Percentiles rank a stretch among this genome's conserved stretches.
phyloP scores from a whole-genome alignment of 345 rosid species.

The Triadica sebifera region DNA sequence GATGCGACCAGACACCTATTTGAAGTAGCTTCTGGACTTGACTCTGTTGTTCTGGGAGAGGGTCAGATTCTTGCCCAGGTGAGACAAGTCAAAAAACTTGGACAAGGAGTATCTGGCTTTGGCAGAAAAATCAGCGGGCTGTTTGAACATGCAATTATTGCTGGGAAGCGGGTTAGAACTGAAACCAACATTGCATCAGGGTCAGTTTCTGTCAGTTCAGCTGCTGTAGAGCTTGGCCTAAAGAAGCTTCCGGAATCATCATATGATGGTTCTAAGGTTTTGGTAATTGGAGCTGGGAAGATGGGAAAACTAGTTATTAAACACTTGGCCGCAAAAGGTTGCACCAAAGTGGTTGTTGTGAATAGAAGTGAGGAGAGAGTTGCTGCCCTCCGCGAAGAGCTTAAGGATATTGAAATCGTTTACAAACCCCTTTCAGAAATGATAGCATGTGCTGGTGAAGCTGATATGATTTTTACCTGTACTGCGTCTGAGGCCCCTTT shows the following conservation, averaged over 20 bases:
- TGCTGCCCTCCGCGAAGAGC: slow-evolving; percentile 18
- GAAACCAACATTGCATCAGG: slow-evolving; percentile 29
- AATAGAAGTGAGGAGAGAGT: slow-evolving; percentile 29
- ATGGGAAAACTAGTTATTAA: slow-evolving; percentile 31
- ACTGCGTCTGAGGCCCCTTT: slow-evolving; percentile 28
- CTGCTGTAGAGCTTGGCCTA: slow-evolving; percentile 27
- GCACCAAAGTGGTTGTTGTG: slow-evolving; percentile 22
- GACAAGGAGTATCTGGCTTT: slow-evolving; percentile 30
- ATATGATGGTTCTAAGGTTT: slow-evolving; percentile 11
- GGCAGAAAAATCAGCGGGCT: slow-evolving; percentile 25
- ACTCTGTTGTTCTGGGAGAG: slow-evolving; percentile 28
- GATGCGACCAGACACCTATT: slow-evolving; percentile 27
- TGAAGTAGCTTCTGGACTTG: slow-evolving; percentile 29
- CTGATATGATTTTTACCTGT: slow-evolving; percentile 28
- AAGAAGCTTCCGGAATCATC: slow-evolving; percentile 21
- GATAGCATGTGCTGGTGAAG: slow-evolving; percentile 19
- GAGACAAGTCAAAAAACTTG: slow-evolving; percentile 26
- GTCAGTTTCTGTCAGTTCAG: slow-evolving; percentile 30
- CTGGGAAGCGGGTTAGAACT: slow-evolving; percentile 26
- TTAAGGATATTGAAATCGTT: slow-evolving; percentile 17
- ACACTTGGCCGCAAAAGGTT: slow-evolving; percentile 29
- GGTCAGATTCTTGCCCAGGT: slow-evolving; percentile 33
- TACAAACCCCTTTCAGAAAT: slow-evolving; percentile 27
- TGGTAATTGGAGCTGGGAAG: slow-evolving; percentile 30
- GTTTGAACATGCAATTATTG: slow-evolving; percentile 29